Conservation (phyloP, 73 alveolate genomes). For the Symbiodinium pilosum region DNA sequence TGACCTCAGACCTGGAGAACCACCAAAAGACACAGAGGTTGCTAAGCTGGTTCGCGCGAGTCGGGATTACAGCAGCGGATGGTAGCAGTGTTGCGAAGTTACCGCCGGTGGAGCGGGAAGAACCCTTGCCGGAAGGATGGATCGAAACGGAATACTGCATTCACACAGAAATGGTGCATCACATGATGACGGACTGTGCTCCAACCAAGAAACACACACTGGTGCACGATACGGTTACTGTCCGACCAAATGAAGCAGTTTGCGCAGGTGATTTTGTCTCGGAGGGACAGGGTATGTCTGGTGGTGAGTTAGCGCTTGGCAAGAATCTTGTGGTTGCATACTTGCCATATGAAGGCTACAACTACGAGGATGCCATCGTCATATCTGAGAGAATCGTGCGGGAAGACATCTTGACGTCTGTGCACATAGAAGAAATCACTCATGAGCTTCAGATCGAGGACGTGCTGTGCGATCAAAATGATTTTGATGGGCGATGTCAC, state of each 20-base stretch:
- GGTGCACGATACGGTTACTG: slow-evolving; percentile 42
- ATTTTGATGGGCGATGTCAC: neutral
- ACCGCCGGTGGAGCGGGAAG: neutral
- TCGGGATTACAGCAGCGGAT: neutral
- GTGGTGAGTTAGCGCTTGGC: slow-evolving; percentile 79
- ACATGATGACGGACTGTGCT: neutral
- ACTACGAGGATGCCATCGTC: slow-evolving; percentile 89
- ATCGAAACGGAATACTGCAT: slow-evolving; percentile 30
- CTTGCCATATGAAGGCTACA: slow-evolving; percentile 86
- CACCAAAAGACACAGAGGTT: neutral
- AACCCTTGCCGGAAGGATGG: slow-evolving; percentile 21
- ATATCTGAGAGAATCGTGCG: slow-evolving; percentile 47
- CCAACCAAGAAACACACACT: slow-evolving; percentile 33
- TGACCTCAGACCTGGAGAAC: neutral
- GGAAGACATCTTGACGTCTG: slow-evolving; percentile 39
- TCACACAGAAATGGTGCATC: slow-evolving; percentile 36
- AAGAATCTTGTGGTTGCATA: slow-evolving; percentile 82
- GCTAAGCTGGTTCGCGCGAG: neutral
- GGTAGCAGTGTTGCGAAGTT: neutral
- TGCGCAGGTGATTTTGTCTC: slow-evolving; percentile 29
- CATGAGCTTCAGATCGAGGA: neutral
- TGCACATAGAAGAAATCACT: slow-evolving; percentile 47
- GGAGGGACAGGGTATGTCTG: slow-evolving; percentile 51
- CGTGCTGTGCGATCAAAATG: neutral
- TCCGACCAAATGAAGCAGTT: slow-evolving; percentile 8